Evolutionary conservation across 2,329 filamentous ascomycete species (phyloP).

Genomic region (Colletotrichum gigasporum): DNA sequence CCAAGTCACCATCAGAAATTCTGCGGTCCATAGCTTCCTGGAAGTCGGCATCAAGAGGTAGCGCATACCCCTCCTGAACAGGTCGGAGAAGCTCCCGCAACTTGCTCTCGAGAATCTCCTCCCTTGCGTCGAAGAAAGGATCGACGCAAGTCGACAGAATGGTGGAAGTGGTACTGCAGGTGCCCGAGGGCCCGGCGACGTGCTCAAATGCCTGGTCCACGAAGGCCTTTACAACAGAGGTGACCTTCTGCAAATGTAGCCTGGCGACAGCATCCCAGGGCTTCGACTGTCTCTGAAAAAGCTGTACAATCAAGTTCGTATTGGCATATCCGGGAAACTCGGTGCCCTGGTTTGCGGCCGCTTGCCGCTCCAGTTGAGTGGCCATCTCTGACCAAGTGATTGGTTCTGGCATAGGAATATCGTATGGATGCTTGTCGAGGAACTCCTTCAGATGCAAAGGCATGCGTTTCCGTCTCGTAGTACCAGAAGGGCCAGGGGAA

Average conservation of each 20-base stretch:
- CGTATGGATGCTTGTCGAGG: constrained; percentile 38
- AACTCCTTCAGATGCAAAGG: constrained; percentile 42
- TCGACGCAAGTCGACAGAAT: constrained; percentile 39
- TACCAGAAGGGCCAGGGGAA: background rate
- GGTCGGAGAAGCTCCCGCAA: constrained; percentile 50
- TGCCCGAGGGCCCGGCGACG: constrained; percentile 17
- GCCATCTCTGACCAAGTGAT: constrained; percentile 34
- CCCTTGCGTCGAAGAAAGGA: constrained; percentile 45
- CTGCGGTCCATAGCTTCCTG: constrained; percentile 20
- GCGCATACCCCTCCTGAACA: constrained; percentile 44
- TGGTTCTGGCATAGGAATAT: constrained; percentile 38
- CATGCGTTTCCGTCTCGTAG: background rate
- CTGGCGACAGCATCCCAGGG: constrained; percentile 51
- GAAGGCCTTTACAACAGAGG: constrained; percentile 43
- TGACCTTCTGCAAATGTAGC: constrained; percentile 45
- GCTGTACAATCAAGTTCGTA: constrained; percentile 44
- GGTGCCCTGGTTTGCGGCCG: constrained; percentile 47
- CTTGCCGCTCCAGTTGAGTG: constrained; percentile 41
- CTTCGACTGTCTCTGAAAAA: constrained; percentile 49
- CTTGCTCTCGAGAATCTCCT: constrained; percentile 41
- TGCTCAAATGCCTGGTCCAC: constrained; percentile 45
- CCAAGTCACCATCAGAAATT: background rate
- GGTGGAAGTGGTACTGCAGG: constrained; percentile 32
- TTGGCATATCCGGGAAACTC: constrained; percentile 52
- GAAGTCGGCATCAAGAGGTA: constrained; percentile 46